phyloP scores from a whole-genome alignment of 139 green algal genomes.

The Chlorella ohadii region DNA sequence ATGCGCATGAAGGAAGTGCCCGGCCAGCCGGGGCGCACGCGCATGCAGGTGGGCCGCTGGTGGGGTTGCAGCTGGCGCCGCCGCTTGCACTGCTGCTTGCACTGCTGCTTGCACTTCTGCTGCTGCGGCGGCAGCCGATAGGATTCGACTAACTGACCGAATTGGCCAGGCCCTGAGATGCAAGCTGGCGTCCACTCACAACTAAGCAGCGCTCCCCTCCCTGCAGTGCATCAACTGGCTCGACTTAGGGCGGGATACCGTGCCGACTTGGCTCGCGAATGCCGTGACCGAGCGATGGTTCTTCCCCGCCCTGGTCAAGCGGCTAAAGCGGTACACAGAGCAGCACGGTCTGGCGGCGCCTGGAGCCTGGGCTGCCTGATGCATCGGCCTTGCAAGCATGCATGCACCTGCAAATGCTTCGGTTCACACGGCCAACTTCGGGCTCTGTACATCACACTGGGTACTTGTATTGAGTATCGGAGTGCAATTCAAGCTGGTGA shows the following conservation, averaged over 20 bases:
- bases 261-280: constrained; percentile 13
- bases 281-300: constrained; percentile 6
- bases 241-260: constrained; percentile 1
- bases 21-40: not conserved
- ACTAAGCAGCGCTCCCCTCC: too few relatives aligned
- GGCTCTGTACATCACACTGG: too few relatives aligned
- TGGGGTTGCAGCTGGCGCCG: not conserved
- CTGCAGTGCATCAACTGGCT: constrained; percentile 19
- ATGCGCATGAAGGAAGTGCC: not conserved
- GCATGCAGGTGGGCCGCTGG: not conserved
- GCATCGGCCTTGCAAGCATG: too few relatives aligned
- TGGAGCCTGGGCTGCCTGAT: too few relatives aligned
- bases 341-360: not conserved
- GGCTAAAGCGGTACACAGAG: not conserved
- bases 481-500: too few relatives aligned
- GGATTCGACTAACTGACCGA: too few relatives aligned
- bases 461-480: too few relatives aligned
- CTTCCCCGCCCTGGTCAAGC: not conserved
- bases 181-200: too few relatives aligned
- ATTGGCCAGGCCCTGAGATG: too few relatives aligned
- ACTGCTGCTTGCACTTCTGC: not conserved
- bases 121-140: not conserved
- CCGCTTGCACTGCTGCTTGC: not conserved
- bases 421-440: too few relatives aligned
- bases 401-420: too few relatives aligned